A percentile compares a stretch with the other conserved stretches of the same genome.
Evolutionary conservation across 176 grass and related monocot genomes (phyloP).

Genomic region (Juncus inflexus): DNA sequence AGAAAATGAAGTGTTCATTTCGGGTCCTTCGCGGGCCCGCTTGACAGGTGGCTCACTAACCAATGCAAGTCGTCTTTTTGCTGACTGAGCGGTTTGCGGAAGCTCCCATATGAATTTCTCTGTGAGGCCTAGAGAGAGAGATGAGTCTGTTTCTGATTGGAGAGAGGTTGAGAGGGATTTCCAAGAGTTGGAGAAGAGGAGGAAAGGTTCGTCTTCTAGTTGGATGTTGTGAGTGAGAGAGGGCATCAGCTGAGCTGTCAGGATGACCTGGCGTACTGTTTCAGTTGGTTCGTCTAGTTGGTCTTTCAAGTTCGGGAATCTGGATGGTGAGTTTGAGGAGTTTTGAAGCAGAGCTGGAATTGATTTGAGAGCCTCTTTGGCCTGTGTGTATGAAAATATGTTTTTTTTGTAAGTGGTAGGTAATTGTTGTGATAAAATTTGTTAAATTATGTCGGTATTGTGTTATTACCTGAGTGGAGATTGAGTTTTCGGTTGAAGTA

Average conservation of each 20-base stretch:
- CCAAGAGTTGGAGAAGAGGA: slow-evolving; percentile 73
- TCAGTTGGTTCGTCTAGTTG: slow-evolving; percentile 33
- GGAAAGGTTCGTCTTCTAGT: slow-evolving; percentile 33
- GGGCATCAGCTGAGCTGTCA: slow-evolving; percentile 67
- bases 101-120: slow-evolving; percentile 84
- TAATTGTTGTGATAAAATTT: no score
- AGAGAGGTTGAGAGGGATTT: slow-evolving; percentile 55
- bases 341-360: slow-evolving; percentile 47
- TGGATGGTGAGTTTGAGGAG: slow-evolving; percentile 28
- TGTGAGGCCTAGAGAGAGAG: slow-evolving; percentile 26
- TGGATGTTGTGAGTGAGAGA: slow-evolving; percentile 27
- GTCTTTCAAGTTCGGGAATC: slow-evolving; percentile 45
- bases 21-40: slow-evolving; percentile 55
- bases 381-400: slow-evolving; percentile 35
- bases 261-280: slow-evolving; percentile 43
- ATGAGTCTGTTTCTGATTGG: slow-evolving; percentile 38
- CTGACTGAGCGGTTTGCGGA: slow-evolving; percentile 71
- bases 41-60: slow-evolving; percentile 40
- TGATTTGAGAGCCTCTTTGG: slow-evolving; percentile 45
- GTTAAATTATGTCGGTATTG: slow-evolving; percentile 9
- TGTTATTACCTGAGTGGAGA: slow-evolving; percentile 45
- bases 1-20: slow-evolving; percentile 53
- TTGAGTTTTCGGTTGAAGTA: slow-evolving; percentile 40
- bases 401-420: no score
- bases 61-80: slow-evolving; percentile 59